These are phyloP conservation scores for Nitzschia putrida DNA, from an alignment of 108 stramenopile species.

Conservation along the genomic window DNA sequence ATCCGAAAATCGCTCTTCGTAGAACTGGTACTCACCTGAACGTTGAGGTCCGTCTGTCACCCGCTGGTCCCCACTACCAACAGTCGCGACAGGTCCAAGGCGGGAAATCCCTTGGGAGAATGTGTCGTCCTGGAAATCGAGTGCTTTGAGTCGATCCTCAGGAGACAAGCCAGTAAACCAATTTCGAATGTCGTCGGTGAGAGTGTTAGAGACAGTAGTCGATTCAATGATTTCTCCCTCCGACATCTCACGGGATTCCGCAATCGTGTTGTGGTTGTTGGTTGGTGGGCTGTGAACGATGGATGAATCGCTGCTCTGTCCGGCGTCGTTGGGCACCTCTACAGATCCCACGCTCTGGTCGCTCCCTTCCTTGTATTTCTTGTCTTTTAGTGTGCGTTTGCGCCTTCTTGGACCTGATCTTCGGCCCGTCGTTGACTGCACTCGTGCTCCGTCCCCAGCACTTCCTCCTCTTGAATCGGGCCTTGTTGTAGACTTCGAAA, in stretches of 20 bases:
- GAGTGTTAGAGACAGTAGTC: no score
- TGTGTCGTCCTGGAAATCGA: constrained; percentile 18
- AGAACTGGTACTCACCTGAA: constrained; percentile 14
- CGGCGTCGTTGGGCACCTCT: no score
- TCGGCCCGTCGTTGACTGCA: background rate
- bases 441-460: constrained; percentile 10
- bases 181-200: constrained; percentile 6
- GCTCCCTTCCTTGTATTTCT: no score
- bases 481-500: background rate
- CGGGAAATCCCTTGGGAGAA: constrained; percentile 8
- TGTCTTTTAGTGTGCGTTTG: background rate
- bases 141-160: constrained; percentile 25
- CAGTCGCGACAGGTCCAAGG: background rate
- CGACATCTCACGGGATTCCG: no score
- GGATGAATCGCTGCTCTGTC: no score
- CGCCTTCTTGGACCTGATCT: constrained; percentile 1
- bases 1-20: background rate
- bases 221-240: no score
- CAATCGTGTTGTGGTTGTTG: no score
- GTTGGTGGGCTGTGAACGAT: no score
- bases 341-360: no score
- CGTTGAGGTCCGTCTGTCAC: background rate
- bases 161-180: constrained; percentile 29
- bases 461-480: background rate
- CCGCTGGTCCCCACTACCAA: constrained; percentile 10